phyloP scores from a whole-genome alignment of 805 yeast species.

The Suhomyces sp. region DNA sequence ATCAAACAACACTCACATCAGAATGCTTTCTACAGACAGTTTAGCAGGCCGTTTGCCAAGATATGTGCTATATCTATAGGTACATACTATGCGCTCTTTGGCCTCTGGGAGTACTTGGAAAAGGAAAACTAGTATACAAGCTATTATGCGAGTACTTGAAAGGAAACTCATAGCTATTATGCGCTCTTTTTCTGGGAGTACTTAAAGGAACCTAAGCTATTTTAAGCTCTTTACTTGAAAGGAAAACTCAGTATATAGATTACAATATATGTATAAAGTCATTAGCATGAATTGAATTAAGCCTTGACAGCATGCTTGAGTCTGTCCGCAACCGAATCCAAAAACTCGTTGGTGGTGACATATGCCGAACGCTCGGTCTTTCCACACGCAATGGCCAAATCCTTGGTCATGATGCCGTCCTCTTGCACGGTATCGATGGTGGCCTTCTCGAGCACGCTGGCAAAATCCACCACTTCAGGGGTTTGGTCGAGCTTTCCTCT shows the following conservation, averaged over 20 bases:
- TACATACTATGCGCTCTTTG: conserved; percentile 46
- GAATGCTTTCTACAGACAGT: conserved; percentile 42
- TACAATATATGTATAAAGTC: not conserved
- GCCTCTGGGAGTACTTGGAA: conserved; percentile 44
- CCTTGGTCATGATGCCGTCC: conserved; percentile 81
- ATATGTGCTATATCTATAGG: conserved; percentile 43
- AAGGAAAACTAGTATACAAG: not conserved
- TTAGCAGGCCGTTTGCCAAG: conserved; percentile 46
- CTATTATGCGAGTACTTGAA: too few species aligned
- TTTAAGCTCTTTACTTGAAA: too few species aligned
- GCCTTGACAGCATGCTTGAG: conserved; percentile 25
- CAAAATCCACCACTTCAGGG: conserved; percentile 67
- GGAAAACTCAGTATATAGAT: too few species aligned
- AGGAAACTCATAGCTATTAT: too few species aligned
- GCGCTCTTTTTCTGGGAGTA: too few species aligned
- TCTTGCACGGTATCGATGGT: conserved; percentile 69
- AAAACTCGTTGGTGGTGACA: conserved; percentile 72
- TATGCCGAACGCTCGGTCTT: conserved; percentile 57
- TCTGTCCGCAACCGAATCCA: conserved; percentile 70
- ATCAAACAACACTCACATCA: conserved; percentile 4
- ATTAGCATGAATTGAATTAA: conserved; percentile 14
- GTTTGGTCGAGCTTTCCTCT: conserved; percentile 76
- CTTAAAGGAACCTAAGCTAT: too few species aligned
- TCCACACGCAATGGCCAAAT: conserved; percentile 71
- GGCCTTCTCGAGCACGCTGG: conserved; percentile 59